A percentile compares a stretch with the other conserved stretches of the same genome.
These are phyloP conservation scores for Cadophora sp. DNA, from an alignment of 2,329 filamentous ascomycete genomes.

Conservation along the genomic window DNA sequence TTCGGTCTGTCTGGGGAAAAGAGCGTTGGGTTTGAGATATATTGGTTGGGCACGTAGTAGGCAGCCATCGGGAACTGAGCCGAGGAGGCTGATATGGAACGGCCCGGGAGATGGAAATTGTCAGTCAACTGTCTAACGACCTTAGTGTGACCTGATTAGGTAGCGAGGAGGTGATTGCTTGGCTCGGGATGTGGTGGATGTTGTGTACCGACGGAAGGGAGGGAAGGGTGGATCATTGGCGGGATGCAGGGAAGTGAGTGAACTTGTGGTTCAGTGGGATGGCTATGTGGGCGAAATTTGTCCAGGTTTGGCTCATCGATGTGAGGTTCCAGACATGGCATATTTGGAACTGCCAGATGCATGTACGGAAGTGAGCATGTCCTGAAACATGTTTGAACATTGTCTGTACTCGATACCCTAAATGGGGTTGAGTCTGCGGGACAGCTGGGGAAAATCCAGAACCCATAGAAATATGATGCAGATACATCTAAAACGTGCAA, in stretches of 20 bases:
- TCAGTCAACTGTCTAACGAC: neutral
- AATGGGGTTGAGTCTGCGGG: neutral
- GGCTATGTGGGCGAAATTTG: neutral
- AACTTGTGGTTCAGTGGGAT: neutral
- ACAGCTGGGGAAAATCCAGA: neutral
- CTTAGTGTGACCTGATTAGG: neutral
- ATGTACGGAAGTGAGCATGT: neutral
- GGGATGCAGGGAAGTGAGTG: neutral
- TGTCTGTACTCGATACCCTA: neutral
- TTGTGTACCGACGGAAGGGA: constrained; percentile 4
- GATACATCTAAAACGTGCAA: neutral
- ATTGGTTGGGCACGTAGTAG: constrained; percentile 4
- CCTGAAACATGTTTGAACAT: neutral
- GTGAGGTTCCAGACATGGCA: too few relatives aligned
- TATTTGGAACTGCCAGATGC: neutral
- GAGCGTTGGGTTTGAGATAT: neutral
- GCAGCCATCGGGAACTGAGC: constrained; percentile 8
- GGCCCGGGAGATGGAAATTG: constrained; percentile 9
- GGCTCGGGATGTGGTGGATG: neutral
- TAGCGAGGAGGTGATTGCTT: neutral
- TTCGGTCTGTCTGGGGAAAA: neutral
- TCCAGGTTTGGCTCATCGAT: neutral
- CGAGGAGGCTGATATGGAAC: constrained; percentile 14
- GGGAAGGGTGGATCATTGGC: neutral
- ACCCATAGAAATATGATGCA: neutral